Conservation (phyloP, 2,329 filamentous ascomycete species). For the Cladosporium sp. region DNA sequence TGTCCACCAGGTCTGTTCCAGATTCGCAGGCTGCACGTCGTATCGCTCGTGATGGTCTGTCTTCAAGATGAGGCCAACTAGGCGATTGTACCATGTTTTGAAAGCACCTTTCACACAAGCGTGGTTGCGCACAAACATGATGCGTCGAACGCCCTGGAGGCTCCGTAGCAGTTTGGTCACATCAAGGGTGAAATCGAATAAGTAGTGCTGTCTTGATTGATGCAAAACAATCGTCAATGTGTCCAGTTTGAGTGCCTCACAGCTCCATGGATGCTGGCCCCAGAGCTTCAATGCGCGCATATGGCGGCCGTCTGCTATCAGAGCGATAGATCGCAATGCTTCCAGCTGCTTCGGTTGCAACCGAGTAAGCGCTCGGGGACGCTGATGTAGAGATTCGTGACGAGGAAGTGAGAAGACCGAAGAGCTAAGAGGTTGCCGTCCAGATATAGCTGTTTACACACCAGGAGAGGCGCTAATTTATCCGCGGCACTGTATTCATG, state of each 20-base stretch:
- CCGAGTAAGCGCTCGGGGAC: slow-evolving; percentile 24
- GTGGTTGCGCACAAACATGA: slow-evolving; percentile 34
- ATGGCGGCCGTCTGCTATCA: slow-evolving; percentile 28
- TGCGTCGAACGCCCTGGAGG: slow-evolving; percentile 29
- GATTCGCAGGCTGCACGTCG: slow-evolving; percentile 27
- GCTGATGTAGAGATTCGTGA: slow-evolving; percentile 31
- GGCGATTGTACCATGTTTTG: slow-evolving; percentile 35
- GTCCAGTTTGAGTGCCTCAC: slow-evolving; percentile 29
- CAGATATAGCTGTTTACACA: slow-evolving; percentile 35
- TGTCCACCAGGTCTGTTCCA: slow-evolving; percentile 37
- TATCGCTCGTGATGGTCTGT: slow-evolving; percentile 39
- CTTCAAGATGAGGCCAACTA: slow-evolving; percentile 38
- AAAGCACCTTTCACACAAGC: slow-evolving; percentile 35
- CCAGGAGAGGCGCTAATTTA: slow-evolving; percentile 32
- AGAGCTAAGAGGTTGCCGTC: slow-evolving; percentile 36
- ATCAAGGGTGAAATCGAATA: slow-evolving; percentile 31
- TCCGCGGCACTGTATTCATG: slow-evolving; percentile 26
- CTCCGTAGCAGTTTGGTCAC: slow-evolving; percentile 32
- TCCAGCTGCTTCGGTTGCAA: slow-evolving; percentile 27
- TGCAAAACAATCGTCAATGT: slow-evolving; percentile 31
- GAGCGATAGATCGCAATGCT: slow-evolving; percentile 31
- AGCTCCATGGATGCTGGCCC: slow-evolving; percentile 31
- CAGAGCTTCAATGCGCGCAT: slow-evolving; percentile 32
- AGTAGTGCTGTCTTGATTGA: slow-evolving; percentile 30
- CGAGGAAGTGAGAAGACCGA: slow-evolving; percentile 32